Evolutionary conservation across 2,329 filamentous ascomycete genomes (phyloP).

Genomic region (Allantophomopsis cytisporea): DNA sequence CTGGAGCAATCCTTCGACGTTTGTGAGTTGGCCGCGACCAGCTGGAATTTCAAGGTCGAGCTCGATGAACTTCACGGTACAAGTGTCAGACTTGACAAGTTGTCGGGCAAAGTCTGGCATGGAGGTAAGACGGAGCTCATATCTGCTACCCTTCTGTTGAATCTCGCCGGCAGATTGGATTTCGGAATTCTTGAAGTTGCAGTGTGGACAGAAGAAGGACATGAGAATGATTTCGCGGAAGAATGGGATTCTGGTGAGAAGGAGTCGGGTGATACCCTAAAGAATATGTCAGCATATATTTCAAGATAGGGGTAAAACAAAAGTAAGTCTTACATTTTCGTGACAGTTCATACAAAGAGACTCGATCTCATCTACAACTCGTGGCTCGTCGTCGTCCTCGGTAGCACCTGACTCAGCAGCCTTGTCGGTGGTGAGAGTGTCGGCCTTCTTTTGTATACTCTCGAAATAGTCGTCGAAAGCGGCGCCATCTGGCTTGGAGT

Average conservation of each 20-base stretch:
- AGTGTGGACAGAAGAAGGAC: slow-evolving; percentile 89
- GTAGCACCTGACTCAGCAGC: slow-evolving; percentile 19
- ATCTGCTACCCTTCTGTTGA: slow-evolving; percentile 76
- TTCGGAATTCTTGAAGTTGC: slow-evolving; percentile 81
- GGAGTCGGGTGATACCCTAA: slow-evolving; percentile 71
- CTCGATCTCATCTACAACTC: slow-evolving; percentile 55
- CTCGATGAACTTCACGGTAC: slow-evolving; percentile 76
- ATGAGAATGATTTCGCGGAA: slow-evolving; percentile 97
- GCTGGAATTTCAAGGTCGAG: slow-evolving; percentile 87
- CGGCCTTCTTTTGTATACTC: slow-evolving; percentile 46
- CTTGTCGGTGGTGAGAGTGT: slow-evolving; percentile 28
- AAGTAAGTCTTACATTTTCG: slow-evolving; percentile 44
- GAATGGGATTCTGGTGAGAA: slow-evolving; percentile 88
- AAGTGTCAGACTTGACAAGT: slow-evolving; percentile 85
- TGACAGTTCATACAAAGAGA: slow-evolving; percentile 81
- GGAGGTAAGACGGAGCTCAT: slow-evolving; percentile 65
- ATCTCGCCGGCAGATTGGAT: slow-evolving; percentile 87
- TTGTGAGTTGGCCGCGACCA: slow-evolving; percentile 82
- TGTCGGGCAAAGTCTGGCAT: slow-evolving; percentile 69
- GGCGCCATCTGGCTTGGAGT: slow-evolving; percentile 23
- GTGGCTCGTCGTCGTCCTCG: slow-evolving; percentile 29
- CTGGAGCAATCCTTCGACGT: slow-evolving; percentile 76
- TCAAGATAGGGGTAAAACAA: not conserved
- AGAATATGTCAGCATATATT: not conserved
- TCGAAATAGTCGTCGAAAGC: slow-evolving; percentile 44